phyloP scores from a whole-genome alignment of 495 filamentous ascomycete genomes.

The Aspergillus bertholletiae region DNA sequence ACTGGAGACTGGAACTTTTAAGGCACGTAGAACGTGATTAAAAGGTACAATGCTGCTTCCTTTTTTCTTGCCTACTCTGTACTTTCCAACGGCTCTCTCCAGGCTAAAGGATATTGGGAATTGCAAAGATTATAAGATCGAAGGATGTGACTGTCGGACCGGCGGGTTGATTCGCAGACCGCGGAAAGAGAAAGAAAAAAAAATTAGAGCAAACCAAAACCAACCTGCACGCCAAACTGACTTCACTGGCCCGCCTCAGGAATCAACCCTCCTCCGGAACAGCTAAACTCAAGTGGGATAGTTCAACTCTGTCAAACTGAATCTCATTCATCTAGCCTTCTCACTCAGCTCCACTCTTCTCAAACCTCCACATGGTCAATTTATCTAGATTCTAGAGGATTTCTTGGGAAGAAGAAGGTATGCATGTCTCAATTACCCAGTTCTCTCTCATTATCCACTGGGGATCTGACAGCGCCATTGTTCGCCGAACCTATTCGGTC shows the following conservation, averaged over 20 bases:
- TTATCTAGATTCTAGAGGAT: not conserved
- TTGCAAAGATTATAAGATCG: slow-evolving; percentile 4
- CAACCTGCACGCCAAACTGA: not conserved
- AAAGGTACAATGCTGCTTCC: slow-evolving; percentile 14
- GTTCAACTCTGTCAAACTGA: not conserved
- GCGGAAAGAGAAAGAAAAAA: not conserved
- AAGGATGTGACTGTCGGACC: not conserved
- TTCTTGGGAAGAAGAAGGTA: not conserved
- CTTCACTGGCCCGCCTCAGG: not conserved
- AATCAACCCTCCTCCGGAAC: not conserved
- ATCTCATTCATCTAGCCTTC: not conserved
- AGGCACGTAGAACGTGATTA: slow-evolving; percentile 1
- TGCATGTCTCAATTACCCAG: too few species aligned
- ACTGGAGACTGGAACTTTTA: not conserved
- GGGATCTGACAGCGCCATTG: too few species aligned
- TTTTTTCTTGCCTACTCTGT: slow-evolving; percentile 5
- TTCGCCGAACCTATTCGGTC: too few species aligned
- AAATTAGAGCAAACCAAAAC: not conserved
- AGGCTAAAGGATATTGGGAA: too few species aligned
- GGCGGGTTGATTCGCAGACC: not conserved
- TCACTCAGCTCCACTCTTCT: not conserved
- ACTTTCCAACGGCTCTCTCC: too few species aligned
- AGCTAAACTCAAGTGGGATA: not conserved
- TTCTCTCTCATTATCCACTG: too few species aligned
- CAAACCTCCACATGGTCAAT: not conserved